A percentile compares a stretch with the other conserved stretches of the same genome.
phyloP scores from a whole-genome alignment of 1,284 basidiomycete species.

The Afroboletus lepidellus region DNA sequence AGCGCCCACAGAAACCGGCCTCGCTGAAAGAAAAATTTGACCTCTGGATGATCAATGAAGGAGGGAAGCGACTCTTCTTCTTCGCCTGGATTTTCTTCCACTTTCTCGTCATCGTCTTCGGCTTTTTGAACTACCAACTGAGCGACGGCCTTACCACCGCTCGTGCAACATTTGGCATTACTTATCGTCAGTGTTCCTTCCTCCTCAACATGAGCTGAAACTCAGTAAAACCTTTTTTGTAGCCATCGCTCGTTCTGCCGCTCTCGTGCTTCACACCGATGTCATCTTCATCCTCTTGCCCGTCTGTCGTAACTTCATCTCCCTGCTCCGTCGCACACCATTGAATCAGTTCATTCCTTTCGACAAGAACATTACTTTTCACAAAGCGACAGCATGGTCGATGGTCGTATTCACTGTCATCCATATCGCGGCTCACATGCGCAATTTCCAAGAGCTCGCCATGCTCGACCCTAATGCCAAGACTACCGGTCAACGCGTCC shows the following conservation, averaged over 20 bases:
- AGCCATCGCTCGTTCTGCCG: conserved; percentile 83
- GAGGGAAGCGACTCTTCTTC: conserved; percentile 75
- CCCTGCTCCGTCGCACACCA: conserved; percentile 76
- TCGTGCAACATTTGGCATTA: conserved; percentile 66
- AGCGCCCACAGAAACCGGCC: conserved; percentile 32
- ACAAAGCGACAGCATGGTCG: conserved; percentile 86
- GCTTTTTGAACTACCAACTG: conserved; percentile 71
- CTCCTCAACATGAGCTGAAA: neutral
- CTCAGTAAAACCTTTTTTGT: neutral
- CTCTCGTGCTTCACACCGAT: conserved; percentile 84
- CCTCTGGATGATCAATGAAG: conserved; percentile 91
- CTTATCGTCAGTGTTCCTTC: conserved; percentile 59
- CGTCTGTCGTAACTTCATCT: conserved; percentile 89
- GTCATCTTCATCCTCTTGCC: conserved; percentile 89
- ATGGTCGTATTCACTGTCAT: conserved; percentile 74
- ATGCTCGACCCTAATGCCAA: conserved; percentile 51
- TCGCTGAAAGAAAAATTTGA: conserved; percentile 49
- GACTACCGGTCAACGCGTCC: conserved; percentile 52
- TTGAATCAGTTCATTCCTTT: conserved; percentile 85
- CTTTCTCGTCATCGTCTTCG: conserved; percentile 68
- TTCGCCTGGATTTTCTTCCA: conserved; percentile 76
- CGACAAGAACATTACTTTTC: conserved; percentile 85
- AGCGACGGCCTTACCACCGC: conserved; percentile 75
- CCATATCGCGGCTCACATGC: conserved; percentile 76
- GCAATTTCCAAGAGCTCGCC: conserved; percentile 75